Evolutionary conservation across 116 monocot species (phyloP).

Genomic region (Zostera marina): DNA sequence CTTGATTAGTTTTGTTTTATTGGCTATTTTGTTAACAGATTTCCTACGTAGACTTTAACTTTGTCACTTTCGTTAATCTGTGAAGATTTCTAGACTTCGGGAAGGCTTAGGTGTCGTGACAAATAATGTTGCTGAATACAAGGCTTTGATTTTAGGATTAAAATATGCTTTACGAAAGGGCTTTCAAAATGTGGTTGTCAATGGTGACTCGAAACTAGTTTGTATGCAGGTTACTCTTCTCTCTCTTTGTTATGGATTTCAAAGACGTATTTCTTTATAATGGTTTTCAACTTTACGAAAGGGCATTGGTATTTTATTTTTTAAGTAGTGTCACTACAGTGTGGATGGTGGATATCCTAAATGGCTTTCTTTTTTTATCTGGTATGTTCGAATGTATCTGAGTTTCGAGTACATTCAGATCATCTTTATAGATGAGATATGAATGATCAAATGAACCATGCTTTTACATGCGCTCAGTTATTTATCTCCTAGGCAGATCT

Average conservation of each 20-base stretch:
- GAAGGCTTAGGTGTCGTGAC: conserved; percentile 39
- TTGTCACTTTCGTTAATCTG: background rate
- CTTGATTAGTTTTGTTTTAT: background rate
- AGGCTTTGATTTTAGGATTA: conserved; percentile 36
- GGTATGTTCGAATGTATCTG: no score
- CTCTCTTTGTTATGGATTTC: background rate
- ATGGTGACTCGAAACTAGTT: conserved; percentile 43
- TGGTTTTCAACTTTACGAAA: no score
- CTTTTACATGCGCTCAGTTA: no score
- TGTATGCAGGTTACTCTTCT: conserved; percentile 26
- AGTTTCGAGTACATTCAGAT: no score
- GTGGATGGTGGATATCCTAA: no score
- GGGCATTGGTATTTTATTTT: no score
- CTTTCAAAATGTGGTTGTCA: conserved; percentile 23
- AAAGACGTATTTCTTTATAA: background rate
- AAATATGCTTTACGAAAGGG: conserved; percentile 35
- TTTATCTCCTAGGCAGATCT: no score
- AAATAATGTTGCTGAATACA: conserved; percentile 51
- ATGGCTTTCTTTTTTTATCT: no score
- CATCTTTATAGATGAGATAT: no score
- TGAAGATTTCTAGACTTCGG: conserved; percentile 29
- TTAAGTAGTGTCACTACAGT: no score
- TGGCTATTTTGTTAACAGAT: background rate
- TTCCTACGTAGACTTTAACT: background rate
- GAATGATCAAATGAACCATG: no score